phyloP scores from a whole-genome alignment of 2,329 filamentous ascomycete genomes.

The Microcyclosporella mali region DNA sequence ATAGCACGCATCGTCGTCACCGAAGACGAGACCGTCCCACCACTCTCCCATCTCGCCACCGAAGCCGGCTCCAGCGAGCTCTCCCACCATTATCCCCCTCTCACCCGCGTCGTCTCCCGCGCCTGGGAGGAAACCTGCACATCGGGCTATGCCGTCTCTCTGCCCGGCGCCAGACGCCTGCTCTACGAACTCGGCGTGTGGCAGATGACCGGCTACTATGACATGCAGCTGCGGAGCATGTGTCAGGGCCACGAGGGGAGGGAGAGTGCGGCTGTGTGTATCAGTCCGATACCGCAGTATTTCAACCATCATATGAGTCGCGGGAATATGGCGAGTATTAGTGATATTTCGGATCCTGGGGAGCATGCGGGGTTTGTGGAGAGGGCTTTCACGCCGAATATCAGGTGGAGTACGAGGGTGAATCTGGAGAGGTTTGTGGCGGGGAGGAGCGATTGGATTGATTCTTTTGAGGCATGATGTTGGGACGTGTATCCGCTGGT shows the following conservation, averaged over 20 bases:
- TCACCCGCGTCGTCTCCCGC: slow-evolving; percentile 41
- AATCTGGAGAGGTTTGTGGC: slow-evolving; percentile 37
- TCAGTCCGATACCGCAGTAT: slow-evolving; percentile 38
- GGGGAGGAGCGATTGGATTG: slow-evolving; percentile 30
- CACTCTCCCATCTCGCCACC: slow-evolving; percentile 5
- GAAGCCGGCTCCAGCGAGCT: slow-evolving; percentile 15
- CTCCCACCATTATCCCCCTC: slow-evolving; percentile 14
- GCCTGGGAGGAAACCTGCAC: slow-evolving; percentile 36
- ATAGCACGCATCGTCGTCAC: slow-evolving; percentile 15
- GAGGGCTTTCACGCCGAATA: slow-evolving; percentile 30
- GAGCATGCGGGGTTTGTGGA: slow-evolving; percentile 22
- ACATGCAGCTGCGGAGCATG: slow-evolving; percentile 25
- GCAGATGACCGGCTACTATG: slow-evolving; percentile 33
- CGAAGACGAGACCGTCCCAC: slow-evolving; percentile 19
- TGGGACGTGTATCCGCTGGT: too few species aligned
- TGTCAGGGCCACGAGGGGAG: slow-evolving; percentile 22
- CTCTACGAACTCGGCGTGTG: slow-evolving; percentile 40
- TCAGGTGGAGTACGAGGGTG: slow-evolving; percentile 38
- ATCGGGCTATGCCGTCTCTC: slow-evolving; percentile 42
- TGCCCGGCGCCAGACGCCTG: slow-evolving; percentile 38
- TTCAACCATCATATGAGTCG: slow-evolving; percentile 41
- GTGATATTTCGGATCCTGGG: slow-evolving; percentile 36
- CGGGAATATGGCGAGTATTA: slow-evolving; percentile 31
- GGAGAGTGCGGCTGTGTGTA: slow-evolving; percentile 30
- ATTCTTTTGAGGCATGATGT: slow-evolving; percentile 2